Evolutionary conservation across 2,329 filamentous ascomycete genomes (phyloP), one percentile per base, ranked within the genome.

Genomic region (Paraconiothyrium brasiliense): DNA sequence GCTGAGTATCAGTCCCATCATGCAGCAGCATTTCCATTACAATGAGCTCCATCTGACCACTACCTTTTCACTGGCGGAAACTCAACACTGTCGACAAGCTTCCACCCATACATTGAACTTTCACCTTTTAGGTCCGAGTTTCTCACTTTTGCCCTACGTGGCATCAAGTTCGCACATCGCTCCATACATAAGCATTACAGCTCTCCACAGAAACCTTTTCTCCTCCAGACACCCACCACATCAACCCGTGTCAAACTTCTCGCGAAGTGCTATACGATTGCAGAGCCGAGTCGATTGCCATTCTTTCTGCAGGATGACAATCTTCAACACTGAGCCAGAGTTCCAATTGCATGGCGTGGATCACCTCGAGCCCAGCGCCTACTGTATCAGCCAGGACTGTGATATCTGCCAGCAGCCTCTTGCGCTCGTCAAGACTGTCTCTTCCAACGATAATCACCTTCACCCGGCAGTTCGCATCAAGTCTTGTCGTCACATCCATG

Each of bases 401-500:
- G 27, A 16, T 1, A 52, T 58, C 56, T 58, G 56, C 37, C 34
- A 32, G 6, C 32, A 41, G 11, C 32, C 54, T 4, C 44, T 57
- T 20, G 46, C 24, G 14, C n/a, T 50, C 20, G n/a, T 43, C 14
- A 13, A 35, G 27, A 3, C 44, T 66, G 6, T 6, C 27, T 30
- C 4, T 30, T 6, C 27, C 22, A 20, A 11, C 43, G 34, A 41
- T 22, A 32, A 20, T 16, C 47, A 47, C 32, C 20, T 37, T 24
- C 70, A 71, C 24, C 1, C 35, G 13, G 66, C 67, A 5, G 58
- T 71, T 4, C 66, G 66, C 20, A 66, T 72, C 57, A 49, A 22
- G 20, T 34, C 56, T 13, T 72, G 70, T 44, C 57, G 62, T 34
- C 70, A 72, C 52, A 30, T 69, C 20, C 34, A 71, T 16, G 69